phyloP scores from a whole-genome alignment of 768 basidiomycete genomes.

The Megacollybia marginata region DNA sequence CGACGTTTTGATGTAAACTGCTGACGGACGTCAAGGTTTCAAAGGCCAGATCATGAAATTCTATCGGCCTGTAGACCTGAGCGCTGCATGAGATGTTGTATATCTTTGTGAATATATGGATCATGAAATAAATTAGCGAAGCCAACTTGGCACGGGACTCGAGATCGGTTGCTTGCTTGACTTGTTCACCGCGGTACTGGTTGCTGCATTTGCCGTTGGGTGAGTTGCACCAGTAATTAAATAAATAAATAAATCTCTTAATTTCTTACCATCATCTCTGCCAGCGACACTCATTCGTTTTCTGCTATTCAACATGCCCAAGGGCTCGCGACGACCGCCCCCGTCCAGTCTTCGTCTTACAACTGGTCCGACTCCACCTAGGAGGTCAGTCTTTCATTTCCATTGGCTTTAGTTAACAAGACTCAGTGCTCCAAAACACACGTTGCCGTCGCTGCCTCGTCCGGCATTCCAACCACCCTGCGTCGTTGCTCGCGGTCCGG shows the following conservation, averaged over 20 bases:
- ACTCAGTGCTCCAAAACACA: constrained; percentile 49
- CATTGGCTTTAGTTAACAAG: not conserved
- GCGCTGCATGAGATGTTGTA: not conserved
- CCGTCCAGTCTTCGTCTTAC: constrained; percentile 59
- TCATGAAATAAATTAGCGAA: not conserved
- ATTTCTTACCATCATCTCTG: not conserved
- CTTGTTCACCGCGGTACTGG: not conserved
- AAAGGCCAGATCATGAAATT: constrained; percentile 65
- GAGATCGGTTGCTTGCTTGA: not conserved
- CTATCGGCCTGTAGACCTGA: constrained; percentile 40
- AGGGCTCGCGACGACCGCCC: constrained; percentile 40
- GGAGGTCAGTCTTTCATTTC: constrained; percentile 26
- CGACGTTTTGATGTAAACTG: constrained; percentile 1
- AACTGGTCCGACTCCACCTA: constrained; percentile 54
- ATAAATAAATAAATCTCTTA: constrained; percentile 2
- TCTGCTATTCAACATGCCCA: constrained; percentile 38
- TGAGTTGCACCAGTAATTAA: not conserved
- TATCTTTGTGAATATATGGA: not conserved
- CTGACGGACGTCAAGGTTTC: constrained; percentile 39
- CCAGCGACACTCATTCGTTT: not conserved
- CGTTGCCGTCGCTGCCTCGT: constrained; percentile 57
- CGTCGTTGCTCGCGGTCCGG: constrained; percentile 13
- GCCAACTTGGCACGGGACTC: not conserved
- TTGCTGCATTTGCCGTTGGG: not conserved
- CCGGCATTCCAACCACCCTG: constrained; percentile 38